These are phyloP conservation scores for Emmonsiellopsis sp. DNA, from an alignment of 2,329 filamentous ascomycete genomes.

Conservation along the genomic window DNA sequence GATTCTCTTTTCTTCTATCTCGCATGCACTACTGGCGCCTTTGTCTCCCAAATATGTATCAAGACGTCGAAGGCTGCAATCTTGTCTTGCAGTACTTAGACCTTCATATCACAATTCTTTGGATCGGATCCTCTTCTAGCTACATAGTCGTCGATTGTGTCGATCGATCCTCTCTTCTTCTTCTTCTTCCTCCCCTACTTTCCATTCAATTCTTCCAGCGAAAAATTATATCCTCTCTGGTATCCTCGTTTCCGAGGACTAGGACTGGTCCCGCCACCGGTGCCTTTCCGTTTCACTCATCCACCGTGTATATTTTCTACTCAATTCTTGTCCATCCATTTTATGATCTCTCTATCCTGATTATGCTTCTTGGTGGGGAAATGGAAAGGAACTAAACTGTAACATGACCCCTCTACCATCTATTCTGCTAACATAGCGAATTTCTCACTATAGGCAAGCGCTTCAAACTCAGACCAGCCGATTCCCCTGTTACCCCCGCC, in stretches of 20 bases:
- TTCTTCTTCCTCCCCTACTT: not conserved
- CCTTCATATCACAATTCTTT: conserved; percentile 12
- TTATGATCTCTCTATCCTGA: not conserved
- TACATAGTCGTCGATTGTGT: conserved; percentile 8
- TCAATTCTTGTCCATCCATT: not conserved
- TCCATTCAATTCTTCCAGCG: not conserved
- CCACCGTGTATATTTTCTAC: not conserved
- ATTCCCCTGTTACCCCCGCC: conserved; percentile 42
- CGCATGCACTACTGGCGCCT: conserved; percentile 10
- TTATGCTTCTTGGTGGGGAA: not conserved
- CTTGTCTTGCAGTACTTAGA: conserved; percentile 10
- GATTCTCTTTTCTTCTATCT: conserved; percentile 3
- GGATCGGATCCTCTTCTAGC: conserved; percentile 11
- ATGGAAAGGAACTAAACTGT: not conserved
- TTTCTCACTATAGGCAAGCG: conserved; percentile 19
- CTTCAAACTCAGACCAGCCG: conserved; percentile 27
- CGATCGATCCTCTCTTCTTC: conserved; percentile 3
- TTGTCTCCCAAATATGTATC: conserved; percentile 14
- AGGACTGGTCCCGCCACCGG: not conserved
- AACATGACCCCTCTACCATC: not conserved
- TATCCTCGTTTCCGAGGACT: not conserved
- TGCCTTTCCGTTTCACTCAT: too few species aligned
- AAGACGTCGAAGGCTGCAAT: conserved; percentile 11
- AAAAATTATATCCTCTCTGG: not conserved
- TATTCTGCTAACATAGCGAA: conserved; percentile 3